These are phyloP conservation scores for Skeletonema menzelii DNA, from an alignment of 108 stramenopile genomes.

Conservation along the genomic window DNA sequence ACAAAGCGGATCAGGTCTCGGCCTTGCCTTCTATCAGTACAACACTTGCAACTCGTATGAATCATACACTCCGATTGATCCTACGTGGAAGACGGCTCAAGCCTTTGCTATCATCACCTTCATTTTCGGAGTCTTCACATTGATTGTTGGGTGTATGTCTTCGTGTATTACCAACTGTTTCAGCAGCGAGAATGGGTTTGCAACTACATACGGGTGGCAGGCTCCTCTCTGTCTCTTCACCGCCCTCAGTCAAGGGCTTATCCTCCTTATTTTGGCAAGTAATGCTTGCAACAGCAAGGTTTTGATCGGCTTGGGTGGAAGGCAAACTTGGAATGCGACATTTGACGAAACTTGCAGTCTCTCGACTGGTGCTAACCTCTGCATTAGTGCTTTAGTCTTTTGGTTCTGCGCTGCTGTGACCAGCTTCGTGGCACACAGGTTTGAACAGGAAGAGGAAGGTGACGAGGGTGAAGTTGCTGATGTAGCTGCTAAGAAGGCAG, in stretches of 20 bases:
- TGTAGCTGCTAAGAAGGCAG: not conserved
- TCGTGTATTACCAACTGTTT: not conserved
- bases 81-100: not conserved
- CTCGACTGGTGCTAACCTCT: not conserved
- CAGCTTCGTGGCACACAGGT: not conserved
- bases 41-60: not conserved
- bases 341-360: not conserved
- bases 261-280: not conserved
- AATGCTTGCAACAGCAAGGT: slow-evolving; percentile 5
- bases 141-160: not conserved
- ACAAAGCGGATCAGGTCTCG: not conserved
- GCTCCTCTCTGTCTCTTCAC: slow-evolving; percentile 2
- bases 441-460: not conserved
- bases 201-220: not conserved
- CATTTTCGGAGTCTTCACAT: not conserved
- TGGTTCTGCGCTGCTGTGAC: slow-evolving; percentile 2
- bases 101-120: not conserved
- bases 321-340: not conserved
- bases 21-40: not conserved
- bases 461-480: not conserved
- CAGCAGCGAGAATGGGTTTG: not conserved
- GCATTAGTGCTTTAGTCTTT: not conserved
- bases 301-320: not conserved
- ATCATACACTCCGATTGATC: not conserved
- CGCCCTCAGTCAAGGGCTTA: not conserved